These are phyloP conservation scores for Cinnamomum micranthum DNA, from an alignment of 164 flowering plant genomes.

Conservation along the genomic window DNA sequence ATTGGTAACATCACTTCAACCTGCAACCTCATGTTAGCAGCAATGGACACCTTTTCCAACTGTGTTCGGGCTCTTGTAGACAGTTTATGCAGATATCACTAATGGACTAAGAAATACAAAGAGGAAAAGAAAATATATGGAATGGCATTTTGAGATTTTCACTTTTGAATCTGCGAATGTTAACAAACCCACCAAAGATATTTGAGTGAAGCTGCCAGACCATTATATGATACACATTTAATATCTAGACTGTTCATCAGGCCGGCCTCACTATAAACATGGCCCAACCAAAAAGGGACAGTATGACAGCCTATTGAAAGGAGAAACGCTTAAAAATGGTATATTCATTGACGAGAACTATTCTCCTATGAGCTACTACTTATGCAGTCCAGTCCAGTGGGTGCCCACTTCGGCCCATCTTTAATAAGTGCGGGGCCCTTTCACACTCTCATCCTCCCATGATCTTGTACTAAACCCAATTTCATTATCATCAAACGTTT, in stretches of 20 bases:
- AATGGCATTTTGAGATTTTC: too few relatives aligned
- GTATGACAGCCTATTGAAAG: neutral
- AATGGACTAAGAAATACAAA: neutral
- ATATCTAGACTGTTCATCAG: neutral
- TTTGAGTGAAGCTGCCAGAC: neutral
- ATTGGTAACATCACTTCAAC: neutral
- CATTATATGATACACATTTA: neutral
- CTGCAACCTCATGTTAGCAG: neutral
- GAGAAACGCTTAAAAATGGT: neutral
- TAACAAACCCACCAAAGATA: neutral
- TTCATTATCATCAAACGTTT: too few relatives aligned
- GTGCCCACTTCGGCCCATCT: too few relatives aligned
- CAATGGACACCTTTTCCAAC: neutral
- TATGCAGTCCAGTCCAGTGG: too few relatives aligned
- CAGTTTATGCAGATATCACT: neutral
- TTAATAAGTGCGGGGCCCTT: too few relatives aligned
- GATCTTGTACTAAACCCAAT: too few relatives aligned
- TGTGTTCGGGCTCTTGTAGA: neutral
- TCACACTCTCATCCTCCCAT: too few relatives aligned
- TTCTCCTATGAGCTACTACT: too few relatives aligned
- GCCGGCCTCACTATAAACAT: neutral
- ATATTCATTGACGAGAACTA: too few relatives aligned
- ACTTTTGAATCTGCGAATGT: too few relatives aligned
- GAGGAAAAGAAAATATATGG: neutral
- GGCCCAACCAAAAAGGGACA: neutral